Base-by-base conservation (phyloP, 345 rosid genomes). In the Eucalyptus leucophloia region DNA sequence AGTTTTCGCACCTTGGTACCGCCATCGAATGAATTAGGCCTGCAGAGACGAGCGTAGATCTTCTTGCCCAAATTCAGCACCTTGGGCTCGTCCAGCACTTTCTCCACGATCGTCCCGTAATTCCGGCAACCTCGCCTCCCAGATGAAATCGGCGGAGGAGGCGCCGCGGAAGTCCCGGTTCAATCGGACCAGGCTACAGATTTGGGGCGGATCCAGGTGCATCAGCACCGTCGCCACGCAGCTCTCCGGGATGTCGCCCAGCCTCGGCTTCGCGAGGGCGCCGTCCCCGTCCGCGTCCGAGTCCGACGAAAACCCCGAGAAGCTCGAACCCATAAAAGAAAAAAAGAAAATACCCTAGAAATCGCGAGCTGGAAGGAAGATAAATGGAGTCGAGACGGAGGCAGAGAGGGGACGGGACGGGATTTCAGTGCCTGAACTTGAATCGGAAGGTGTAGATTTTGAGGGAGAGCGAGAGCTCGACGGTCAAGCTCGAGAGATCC, bases 211-310 rank as follows among this genome's bases (percentile, higher is more conserved):
- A 88, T 95, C 94, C 86, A 95, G 90, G 69, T 77, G 81, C 86
- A 89, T 91, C 91, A 95, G 88, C 87, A 95, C 91, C 86, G 92
- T 85, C 15, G 97, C 96, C 45, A 94, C 91, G 86, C 97, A 95
- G n/a, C 94, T 94, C 93, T 95, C 96, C 17, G 97, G 97, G 60
- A 95, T 89, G 88, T 95, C 96, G 14, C 89, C 94, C 13, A 95
- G 91, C 67, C 94, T 91, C 19, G 91, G 93, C 87, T 87, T 92
- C 89, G 26, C 69, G 80, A 90, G 90, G 45, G 89, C 28, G 87
- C 42, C 58, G 34, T 62, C 86, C 88, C 92, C 94, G 49, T 91
- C 72, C 24, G 60, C 23, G 60, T 56, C 65, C 65, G 30, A 17
- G 65, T 91, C 94, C 89, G 92, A 44, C 21, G 24, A n/a, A 16